Percentiles rank a stretch among this genome's conserved stretches.
These are phyloP conservation scores for Sextonia rubra DNA, from an alignment of 164 flowering plant species.

Conservation along the genomic window DNA sequence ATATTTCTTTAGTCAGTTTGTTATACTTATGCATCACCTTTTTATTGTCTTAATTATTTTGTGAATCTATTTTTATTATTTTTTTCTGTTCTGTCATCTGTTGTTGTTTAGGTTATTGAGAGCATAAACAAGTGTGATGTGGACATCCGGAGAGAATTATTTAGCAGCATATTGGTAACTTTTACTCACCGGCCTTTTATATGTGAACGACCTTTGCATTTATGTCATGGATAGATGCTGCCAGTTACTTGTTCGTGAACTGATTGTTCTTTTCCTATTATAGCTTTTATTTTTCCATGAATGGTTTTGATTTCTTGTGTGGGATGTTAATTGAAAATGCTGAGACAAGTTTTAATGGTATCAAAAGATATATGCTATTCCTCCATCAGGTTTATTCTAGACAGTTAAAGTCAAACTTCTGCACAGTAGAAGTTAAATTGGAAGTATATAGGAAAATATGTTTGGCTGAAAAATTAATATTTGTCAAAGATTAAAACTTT, in stretches of 20 bases:
- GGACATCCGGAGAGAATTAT: constrained; percentile 90
- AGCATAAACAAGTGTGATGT: constrained; percentile 93
- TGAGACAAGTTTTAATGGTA: neutral
- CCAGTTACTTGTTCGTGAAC: neutral
- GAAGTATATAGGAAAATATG: too few relatives aligned
- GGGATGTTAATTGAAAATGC: neutral
- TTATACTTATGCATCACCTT: constrained; percentile 1
- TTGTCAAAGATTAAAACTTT: too few relatives aligned
- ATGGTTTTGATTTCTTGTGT: neutral
- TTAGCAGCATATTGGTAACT: constrained; percentile 83
- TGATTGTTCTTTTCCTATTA: neutral
- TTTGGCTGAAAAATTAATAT: too few relatives aligned
- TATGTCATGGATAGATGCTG: neutral
- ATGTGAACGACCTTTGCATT: neutral
- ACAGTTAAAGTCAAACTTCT: too few relatives aligned
- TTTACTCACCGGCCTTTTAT: neutral
- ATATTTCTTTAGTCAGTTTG: constrained; percentile 4
- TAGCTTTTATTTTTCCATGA: neutral
- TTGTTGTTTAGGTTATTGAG: constrained; percentile 62
- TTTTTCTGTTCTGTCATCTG: constrained; percentile 3
- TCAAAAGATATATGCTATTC: neutral
- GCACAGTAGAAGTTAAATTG: too few relatives aligned
- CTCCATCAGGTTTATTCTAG: too few relatives aligned
- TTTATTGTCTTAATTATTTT: neutral
- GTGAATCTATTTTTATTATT: neutral